These are phyloP conservation scores for Xerocomus potaroensis DNA, from an alignment of 768 basidiomycete species.

Conservation along the genomic window DNA sequence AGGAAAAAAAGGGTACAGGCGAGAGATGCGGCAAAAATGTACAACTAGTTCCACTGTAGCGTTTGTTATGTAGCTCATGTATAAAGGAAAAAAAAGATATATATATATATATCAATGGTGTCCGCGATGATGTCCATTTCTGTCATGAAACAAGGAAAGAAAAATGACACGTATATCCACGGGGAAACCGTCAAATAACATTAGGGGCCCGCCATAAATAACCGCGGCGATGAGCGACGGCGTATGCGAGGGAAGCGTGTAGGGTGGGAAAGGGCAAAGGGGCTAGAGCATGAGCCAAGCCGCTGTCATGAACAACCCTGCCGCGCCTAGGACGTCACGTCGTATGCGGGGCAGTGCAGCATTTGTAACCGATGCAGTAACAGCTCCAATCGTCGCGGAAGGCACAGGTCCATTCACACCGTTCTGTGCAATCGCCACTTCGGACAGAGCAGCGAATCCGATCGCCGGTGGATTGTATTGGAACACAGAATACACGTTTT, in stretches of 20 bases:
- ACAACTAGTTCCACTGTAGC: no score
- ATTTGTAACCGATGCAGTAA: constrained; percentile 42
- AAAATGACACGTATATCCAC: neutral
- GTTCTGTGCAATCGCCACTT: constrained; percentile 21
- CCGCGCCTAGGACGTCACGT: neutral
- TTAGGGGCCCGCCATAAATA: neutral
- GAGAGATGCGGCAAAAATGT: no score
- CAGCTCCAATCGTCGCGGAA: constrained; percentile 53
- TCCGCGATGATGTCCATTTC: neutral
- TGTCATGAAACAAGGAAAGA: no score
- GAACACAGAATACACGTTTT: constrained; percentile 59
- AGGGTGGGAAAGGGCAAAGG: no score
- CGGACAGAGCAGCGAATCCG: constrained; percentile 47
- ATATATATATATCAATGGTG: no score
- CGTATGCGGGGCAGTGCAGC: neutral
- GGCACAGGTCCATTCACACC: constrained; percentile 39
- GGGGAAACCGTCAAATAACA: neutral
- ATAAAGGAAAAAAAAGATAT: no score
- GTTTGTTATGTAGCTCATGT: no score
- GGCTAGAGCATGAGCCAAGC: constrained; percentile 5
- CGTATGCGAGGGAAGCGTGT: neutral
- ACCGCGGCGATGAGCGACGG: no score
- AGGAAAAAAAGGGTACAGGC: no score
- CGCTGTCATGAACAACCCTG: neutral
- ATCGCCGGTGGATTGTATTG: constrained; percentile 45